Evolutionary conservation across 768 basidiomycete genomes (phyloP).

Genomic region (Paxillus rubicundulus): DNA sequence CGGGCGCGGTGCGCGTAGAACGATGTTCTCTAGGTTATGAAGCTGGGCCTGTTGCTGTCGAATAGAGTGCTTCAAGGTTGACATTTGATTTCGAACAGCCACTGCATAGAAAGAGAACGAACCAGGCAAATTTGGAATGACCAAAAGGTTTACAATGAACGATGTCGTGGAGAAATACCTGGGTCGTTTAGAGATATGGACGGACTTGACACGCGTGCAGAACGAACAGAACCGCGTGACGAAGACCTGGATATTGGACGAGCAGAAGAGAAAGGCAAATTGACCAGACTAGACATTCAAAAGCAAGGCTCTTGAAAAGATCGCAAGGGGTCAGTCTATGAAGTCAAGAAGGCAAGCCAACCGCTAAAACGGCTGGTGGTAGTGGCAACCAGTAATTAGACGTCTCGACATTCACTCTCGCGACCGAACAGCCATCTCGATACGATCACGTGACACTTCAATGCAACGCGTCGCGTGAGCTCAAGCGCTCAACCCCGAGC

Average conservation of each 20-base stretch:
- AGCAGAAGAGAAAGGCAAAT: conserved; percentile 31
- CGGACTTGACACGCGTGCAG: conserved; percentile 55
- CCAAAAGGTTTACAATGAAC: conserved; percentile 20
- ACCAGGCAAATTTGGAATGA: conserved; percentile 22
- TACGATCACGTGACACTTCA: conserved; percentile 26
- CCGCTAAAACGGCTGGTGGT: conserved; percentile 8
- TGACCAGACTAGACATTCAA: conserved; percentile 36
- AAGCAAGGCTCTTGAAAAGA: conserved; percentile 18
- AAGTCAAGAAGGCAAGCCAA: conserved; percentile 8
- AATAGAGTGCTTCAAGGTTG: conserved; percentile 77
- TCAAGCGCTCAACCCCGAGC: too few species aligned
- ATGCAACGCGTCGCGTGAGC: not conserved
- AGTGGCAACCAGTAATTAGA: not conserved
- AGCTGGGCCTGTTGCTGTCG: conserved; percentile 82
- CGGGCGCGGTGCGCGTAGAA: conserved; percentile 67
- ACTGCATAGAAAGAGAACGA: conserved; percentile 45
- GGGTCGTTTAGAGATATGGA: conserved; percentile 56
- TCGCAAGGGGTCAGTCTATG: conserved; percentile 22
- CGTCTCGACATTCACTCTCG: not conserved
- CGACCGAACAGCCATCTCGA: not conserved
- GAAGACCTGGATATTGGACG: conserved; percentile 47
- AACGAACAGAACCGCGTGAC: conserved; percentile 47
- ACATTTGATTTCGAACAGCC: conserved; percentile 74
- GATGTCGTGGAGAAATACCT: conserved; percentile 44
- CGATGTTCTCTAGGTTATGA: conserved; percentile 62